Conservation (phyloP, 2,329 filamentous ascomycete genomes). For the Thielaviopsis ethacetica region DNA sequence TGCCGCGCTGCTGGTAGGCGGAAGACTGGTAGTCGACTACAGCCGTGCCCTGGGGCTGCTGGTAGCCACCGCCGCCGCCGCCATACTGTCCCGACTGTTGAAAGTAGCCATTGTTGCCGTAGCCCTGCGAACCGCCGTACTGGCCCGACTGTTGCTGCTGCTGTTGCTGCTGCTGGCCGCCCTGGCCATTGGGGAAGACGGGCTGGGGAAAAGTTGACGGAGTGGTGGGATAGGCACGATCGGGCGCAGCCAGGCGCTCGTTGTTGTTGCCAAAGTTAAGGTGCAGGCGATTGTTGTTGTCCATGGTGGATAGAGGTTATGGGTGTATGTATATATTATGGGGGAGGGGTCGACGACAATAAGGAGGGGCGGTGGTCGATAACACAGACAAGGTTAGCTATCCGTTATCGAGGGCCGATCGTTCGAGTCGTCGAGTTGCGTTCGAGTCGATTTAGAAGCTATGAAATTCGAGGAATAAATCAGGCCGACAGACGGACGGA, state of each 20-base stretch:
- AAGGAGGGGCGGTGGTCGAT: not conserved
- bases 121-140: conserved; percentile 19
- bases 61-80: conserved; percentile 14
- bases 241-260: conserved; percentile 42
- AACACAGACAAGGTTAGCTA: not conserved
- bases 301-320: conserved; percentile 23
- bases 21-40: conserved; percentile 31
- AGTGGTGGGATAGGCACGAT: conserved; percentile 67
- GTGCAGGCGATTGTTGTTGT: conserved; percentile 44
- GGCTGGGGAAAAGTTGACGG: conserved; percentile 94
- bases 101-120: conserved; percentile 40
- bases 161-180: conserved; percentile 7
- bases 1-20: conserved; percentile 34
- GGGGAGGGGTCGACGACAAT: conserved; percentile 1
- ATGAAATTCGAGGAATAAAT: not conserved
- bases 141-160: conserved; percentile 19
- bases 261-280: conserved; percentile 52
- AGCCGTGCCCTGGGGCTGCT: conserved; percentile 25
- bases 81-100: conserved; percentile 34
- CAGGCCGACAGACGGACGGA: not conserved
- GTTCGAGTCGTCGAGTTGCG: not conserved
- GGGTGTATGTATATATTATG: not conserved
- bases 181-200: conserved; percentile 40
- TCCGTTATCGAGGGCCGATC: not conserved
- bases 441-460: not conserved